Evolutionary conservation across 2,329 filamentous ascomycete species (phyloP).

Genomic region (Xylariomycetidae sp.): DNA sequence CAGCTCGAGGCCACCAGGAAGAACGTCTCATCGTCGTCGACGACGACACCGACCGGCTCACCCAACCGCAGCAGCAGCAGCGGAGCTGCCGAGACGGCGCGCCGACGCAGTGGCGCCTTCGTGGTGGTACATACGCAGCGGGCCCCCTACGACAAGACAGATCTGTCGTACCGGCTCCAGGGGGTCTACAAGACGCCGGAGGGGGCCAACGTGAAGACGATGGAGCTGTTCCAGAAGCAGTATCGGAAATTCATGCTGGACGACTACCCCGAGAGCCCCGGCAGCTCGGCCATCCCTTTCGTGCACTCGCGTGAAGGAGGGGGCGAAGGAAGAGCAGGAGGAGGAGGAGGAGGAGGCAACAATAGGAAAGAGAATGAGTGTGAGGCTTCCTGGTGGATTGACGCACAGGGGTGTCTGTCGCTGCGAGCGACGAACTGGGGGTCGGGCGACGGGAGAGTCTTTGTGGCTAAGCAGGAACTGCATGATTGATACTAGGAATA

Average conservation of each 20-base stretch:
- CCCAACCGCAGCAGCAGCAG: conserved; percentile 1
- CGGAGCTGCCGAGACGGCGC: background rate
- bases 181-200: conserved; percentile 6
- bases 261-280: background rate
- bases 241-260: conserved; percentile 10
- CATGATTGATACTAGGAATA: background rate
- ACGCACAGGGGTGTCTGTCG: conserved; percentile 3
- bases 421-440: conserved; percentile 6
- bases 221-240: conserved; percentile 11
- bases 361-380: conserved; percentile 3
- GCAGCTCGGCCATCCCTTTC: conserved; percentile 3
- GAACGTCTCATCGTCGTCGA: background rate
- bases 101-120: conserved; percentile 1
- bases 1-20: conserved; percentile 4
- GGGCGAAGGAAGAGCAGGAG: background rate
- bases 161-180: conserved; percentile 4
- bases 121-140: conserved; percentile 8
- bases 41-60: too few species aligned
- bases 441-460: conserved; percentile 4
- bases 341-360: too few species aligned
- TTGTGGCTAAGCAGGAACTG: conserved; percentile 4
- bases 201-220: conserved; percentile 7
- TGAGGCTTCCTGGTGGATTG: conserved; percentile 8
- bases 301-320: conserved; percentile 1
- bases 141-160: conserved; percentile 4